These are phyloP conservation scores for Arabidopsis hybrid DNA, from an alignment of 441 rosid species.

Conservation along the genomic window DNA sequence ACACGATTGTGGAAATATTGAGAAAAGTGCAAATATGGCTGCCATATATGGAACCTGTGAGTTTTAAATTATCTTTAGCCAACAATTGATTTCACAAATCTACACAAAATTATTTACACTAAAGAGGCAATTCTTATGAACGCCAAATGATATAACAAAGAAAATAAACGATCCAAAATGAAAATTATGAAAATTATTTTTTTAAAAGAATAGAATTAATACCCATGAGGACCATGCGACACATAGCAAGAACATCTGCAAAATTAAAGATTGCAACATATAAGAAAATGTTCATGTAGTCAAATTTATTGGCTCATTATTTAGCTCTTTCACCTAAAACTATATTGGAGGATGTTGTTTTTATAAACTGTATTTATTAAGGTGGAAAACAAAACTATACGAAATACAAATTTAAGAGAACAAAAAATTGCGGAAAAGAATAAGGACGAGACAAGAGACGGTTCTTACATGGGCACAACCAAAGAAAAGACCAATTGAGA, in stretches of 20 bases:
- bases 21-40: slow-evolving; percentile 66
- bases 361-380: neutral
- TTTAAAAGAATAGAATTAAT: slow-evolving; percentile 37
- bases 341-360: neutral
- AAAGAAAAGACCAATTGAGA: slow-evolving; percentile 79
- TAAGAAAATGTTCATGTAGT: neutral
- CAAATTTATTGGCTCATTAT: neutral
- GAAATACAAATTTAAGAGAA: too few species aligned
- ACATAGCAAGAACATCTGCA: slow-evolving; percentile 81
- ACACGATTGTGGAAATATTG: slow-evolving; percentile 74
- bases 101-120: neutral
- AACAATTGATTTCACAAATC: neutral
- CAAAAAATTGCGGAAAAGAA: neutral
- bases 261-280: slow-evolving; percentile 27
- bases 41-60: slow-evolving; percentile 84
- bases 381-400: too few species aligned
- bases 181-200: neutral
- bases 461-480: slow-evolving; percentile 70
- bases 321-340: neutral
- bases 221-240: slow-evolving; percentile 92
- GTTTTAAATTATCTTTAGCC: slow-evolving; percentile 34
- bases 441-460: neutral
- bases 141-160: neutral
- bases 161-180: neutral
- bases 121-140: neutral